These are phyloP conservation scores for Fusarium guadeloupense DNA, from an alignment of 2,329 filamentous ascomycete species.

Conservation along the genomic window DNA sequence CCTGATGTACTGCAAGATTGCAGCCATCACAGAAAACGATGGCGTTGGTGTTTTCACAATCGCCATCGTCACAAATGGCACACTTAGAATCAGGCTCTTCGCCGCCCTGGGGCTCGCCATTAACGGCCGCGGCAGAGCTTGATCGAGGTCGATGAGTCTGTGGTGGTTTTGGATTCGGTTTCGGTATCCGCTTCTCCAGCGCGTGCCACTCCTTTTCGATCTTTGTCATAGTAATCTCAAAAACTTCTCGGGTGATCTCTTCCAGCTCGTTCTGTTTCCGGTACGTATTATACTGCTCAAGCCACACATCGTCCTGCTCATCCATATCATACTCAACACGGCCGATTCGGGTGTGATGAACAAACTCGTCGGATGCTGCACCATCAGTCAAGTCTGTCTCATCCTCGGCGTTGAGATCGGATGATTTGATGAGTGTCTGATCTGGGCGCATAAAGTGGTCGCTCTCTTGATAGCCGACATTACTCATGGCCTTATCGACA, in stretches of 20 bases:
- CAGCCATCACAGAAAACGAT: constrained; percentile 99
- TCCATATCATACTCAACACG: constrained; percentile 99
- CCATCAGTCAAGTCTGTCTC: constrained; percentile 59
- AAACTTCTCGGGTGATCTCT: constrained; percentile 88
- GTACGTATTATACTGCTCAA: constrained; percentile 82
- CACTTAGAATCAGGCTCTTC: constrained; percentile 98
- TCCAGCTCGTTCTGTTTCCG: constrained; percentile 79
- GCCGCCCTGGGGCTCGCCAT: constrained; percentile 82
- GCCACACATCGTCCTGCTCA: constrained; percentile 97
- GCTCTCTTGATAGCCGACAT: constrained; percentile 94
- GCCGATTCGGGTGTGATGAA: constrained; percentile 63
- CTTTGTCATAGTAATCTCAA: constrained; percentile 98
- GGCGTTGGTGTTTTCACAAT: constrained; percentile 98
- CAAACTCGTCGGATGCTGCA: constrained; percentile 44
- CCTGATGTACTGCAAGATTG: constrained; percentile 96
- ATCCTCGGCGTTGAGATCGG: constrained; percentile 67
- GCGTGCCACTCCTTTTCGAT: constrained; percentile 99
- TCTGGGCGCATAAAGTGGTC: constrained; percentile 86
- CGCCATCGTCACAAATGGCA: constrained; percentile 97
- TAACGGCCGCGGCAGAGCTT: constrained; percentile 93
- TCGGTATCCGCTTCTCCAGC: constrained; percentile 94
- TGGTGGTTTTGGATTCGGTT: constrained; percentile 94
- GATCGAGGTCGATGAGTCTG: constrained; percentile 93
- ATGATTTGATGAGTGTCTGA: constrained; percentile 72
- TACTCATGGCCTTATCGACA: constrained; percentile 95